phyloP scores from a whole-genome alignment of 306 rosid genomes.

The Dryas octopetala region DNA sequence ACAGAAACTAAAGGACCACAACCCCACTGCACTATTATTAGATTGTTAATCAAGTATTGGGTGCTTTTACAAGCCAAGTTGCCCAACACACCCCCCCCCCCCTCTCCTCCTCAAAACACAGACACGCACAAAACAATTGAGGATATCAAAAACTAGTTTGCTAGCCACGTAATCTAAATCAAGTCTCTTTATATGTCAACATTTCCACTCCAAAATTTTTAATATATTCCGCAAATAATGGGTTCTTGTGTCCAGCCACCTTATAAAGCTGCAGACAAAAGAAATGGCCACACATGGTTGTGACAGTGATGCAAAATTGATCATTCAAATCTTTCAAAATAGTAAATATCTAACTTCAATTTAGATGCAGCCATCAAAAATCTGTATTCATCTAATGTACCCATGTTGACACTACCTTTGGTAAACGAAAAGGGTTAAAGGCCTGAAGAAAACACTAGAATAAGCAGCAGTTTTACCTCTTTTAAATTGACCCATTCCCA shows the following conservation, averaged over 20 bases:
- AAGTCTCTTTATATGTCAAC: too few species aligned
- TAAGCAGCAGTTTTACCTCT: constrained; percentile 39
- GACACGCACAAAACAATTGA: too few species aligned
- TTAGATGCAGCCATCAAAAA: neutral
- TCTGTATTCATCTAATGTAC: neutral
- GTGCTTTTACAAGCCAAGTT: neutral
- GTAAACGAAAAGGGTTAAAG: neutral
- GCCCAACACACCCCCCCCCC: too few species aligned
- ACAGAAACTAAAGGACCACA: constrained; percentile 7
- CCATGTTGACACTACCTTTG: neutral
- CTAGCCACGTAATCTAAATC: too few species aligned
- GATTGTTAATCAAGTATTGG: neutral
- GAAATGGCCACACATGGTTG: neutral
- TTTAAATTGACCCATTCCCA: constrained; percentile 68
- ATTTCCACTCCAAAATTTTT: too few species aligned
- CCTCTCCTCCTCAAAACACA: too few species aligned
- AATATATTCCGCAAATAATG: neutral
- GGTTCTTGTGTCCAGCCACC: neutral
- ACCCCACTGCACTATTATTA: neutral
- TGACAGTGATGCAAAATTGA: neutral
- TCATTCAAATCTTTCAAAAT: neutral
- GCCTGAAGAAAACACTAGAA: neutral
- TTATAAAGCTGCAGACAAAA: neutral
- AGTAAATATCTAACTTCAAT: neutral
- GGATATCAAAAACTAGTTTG: too few species aligned